Conservation (phyloP, 1,139 yeast species). For the Suhomyces chickasaworum region DNA sequence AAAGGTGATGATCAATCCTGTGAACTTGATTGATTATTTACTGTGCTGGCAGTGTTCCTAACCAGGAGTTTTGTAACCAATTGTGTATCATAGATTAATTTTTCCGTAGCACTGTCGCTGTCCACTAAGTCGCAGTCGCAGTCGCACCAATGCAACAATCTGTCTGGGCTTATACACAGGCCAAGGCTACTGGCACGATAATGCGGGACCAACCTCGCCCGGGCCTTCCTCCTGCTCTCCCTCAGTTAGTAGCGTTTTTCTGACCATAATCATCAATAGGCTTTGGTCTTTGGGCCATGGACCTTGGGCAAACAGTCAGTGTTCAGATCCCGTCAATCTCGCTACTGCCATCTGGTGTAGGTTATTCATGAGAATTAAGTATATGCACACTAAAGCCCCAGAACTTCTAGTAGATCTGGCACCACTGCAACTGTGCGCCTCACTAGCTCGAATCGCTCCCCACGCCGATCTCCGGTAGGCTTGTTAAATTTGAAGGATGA, state of each 20-base stretch:
- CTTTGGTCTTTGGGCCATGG: no score
- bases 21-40: neutral
- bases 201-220: neutral
- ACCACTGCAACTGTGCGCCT: neutral
- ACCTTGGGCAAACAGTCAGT: neutral
- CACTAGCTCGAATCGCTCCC: neutral
- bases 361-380: neutral
- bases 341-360: no score
- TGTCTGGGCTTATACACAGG: neutral
- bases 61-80: neutral
- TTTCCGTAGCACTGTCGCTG: no score
- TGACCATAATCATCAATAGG: no score
- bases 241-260: no score
- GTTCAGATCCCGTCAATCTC: neutral
- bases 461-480: neutral
- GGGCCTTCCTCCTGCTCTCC: neutral
- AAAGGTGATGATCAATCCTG: neutral
- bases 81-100: neutral
- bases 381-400: neutral
- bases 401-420: neutral
- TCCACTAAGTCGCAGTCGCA: neutral
- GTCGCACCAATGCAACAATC: slow-evolving; percentile 1
- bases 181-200: neutral
- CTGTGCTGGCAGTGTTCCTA: neutral
- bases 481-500: no score